Percentiles rank a stretch among this genome's conserved stretches.
These are phyloP conservation scores for Saccharomyces hybrid DNA, from an alignment of 1,139 yeast species.

Conservation along the genomic window DNA sequence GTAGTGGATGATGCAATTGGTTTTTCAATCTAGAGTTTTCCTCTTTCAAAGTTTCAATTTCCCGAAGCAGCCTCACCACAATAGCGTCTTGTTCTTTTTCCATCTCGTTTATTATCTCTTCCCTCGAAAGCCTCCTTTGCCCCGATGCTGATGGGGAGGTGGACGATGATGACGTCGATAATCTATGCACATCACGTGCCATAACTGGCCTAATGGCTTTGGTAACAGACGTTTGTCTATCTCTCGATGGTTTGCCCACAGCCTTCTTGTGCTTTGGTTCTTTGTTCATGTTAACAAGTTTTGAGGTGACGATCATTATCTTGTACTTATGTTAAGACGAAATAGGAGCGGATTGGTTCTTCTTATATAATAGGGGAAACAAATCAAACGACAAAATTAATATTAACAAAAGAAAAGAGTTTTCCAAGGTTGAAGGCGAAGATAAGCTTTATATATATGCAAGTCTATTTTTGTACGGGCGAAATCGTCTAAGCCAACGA, in stretches of 20 bases:
- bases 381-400: not conserved
- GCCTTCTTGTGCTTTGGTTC: not conserved
- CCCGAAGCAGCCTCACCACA: slow-evolving; percentile 50
- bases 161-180: not conserved
- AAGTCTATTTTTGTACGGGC: not conserved
- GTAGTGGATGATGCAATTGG: not conserved
- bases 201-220: not conserved
- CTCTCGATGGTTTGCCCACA: not conserved
- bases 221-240: not conserved
- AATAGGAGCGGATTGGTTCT: not conserved
- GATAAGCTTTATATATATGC: not conserved
- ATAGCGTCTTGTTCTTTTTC: slow-evolving; percentile 63
- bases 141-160: not conserved
- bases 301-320: not conserved
- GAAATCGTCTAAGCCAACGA: not conserved
- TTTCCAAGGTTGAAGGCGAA: not conserved
- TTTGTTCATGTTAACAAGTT: not conserved
- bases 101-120: slow-evolving; percentile 51
- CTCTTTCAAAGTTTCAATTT: slow-evolving; percentile 44
- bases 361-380: not conserved
- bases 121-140: slow-evolving; percentile 26
- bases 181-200: not conserved
- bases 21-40: slow-evolving; percentile 36
- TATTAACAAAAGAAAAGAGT: not conserved
- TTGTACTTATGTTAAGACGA: not conserved